Conservation (phyloP, 2,329 filamentous ascomycete genomes). For the Botrytis deweyae region DNA sequence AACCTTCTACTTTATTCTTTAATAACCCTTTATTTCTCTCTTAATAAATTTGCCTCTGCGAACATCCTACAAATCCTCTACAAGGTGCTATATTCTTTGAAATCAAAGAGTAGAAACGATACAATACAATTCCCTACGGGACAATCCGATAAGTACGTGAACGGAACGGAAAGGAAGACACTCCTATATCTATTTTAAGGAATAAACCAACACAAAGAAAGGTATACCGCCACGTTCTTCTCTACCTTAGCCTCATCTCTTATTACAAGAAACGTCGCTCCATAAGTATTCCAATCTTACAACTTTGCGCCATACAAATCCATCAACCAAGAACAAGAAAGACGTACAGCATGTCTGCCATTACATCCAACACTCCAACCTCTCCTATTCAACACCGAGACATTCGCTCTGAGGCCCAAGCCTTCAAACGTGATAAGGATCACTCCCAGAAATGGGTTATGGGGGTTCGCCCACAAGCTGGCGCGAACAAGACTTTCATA, state of each 20-base stretch:
- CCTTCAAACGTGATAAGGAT: constrained; percentile 39
- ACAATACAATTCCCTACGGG: neutral
- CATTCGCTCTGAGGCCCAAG: constrained; percentile 35
- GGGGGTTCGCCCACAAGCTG: constrained; percentile 31
- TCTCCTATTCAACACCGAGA: constrained; percentile 34
- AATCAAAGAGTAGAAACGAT: neutral
- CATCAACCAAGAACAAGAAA: neutral
- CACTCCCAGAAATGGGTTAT: constrained; percentile 36
- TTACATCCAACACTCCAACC: constrained; percentile 35
- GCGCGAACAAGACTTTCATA: constrained; percentile 23
- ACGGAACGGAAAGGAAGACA: constrained; percentile 1
- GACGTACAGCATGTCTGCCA: constrained; percentile 26
- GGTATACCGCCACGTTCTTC: neutral
- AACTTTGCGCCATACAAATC: neutral
- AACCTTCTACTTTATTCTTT: neutral
- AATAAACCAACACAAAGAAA: constrained; percentile 19
- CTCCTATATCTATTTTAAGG: constrained; percentile 6
- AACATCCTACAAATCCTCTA: constrained; percentile 1
- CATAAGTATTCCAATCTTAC: neutral
- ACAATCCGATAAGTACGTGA: constrained; percentile 8
- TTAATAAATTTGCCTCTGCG: neutral
- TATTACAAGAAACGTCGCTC: neutral
- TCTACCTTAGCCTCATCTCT: neutral
- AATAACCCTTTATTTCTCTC: neutral
- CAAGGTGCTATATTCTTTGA: neutral